A percentile compares a stretch with the other conserved stretches of the same genome.
Conservation (phyloP, 306 rosid species). For the Trifolium subterraneum region DNA sequence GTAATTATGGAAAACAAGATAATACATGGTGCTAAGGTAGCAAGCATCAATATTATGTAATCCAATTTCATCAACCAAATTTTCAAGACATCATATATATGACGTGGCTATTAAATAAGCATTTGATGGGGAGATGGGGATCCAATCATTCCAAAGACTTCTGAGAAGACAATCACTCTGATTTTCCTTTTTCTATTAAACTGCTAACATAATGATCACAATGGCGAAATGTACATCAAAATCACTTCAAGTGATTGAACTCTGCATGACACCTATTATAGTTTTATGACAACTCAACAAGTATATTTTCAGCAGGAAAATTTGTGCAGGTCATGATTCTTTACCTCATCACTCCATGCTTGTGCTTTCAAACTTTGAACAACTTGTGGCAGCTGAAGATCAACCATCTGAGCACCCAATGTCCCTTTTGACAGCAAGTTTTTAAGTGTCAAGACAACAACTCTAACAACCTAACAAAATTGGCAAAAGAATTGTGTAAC, state of each 20-base stretch:
- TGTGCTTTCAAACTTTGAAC: conserved; percentile 97
- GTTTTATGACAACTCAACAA: conserved; percentile 34
- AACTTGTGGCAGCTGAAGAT: conserved; percentile 87
- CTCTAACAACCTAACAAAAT: conserved; percentile 91
- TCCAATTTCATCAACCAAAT: conserved; percentile 30
- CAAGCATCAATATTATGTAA: conserved; percentile 30
- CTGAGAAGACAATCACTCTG: background rate
- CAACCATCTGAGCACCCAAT: conserved; percentile 97
- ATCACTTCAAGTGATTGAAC: conserved; percentile 20
- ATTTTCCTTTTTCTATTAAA: conserved; percentile 34
- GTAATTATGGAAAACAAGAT: conserved; percentile 26
- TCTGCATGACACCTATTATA: conserved; percentile 16
- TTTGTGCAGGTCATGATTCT: conserved; percentile 33
- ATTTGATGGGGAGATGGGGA: conserved; percentile 1
- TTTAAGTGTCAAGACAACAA: conserved; percentile 84
- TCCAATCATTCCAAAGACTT: conserved; percentile 9
- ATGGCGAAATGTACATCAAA: conserved; percentile 30
- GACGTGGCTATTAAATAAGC: conserved; percentile 7
- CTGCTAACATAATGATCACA: conserved; percentile 12
- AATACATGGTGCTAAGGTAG: background rate
- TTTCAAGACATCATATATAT: conserved; percentile 11
- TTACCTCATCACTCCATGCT: conserved; percentile 99
- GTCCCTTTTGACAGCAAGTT: conserved; percentile 87
- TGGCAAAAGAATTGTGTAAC: conserved; percentile 41
- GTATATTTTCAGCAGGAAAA: conserved; percentile 33